phyloP scores from a whole-genome alignment of 2,329 filamentous ascomycete genomes.

The Fusarium sambucinum region DNA sequence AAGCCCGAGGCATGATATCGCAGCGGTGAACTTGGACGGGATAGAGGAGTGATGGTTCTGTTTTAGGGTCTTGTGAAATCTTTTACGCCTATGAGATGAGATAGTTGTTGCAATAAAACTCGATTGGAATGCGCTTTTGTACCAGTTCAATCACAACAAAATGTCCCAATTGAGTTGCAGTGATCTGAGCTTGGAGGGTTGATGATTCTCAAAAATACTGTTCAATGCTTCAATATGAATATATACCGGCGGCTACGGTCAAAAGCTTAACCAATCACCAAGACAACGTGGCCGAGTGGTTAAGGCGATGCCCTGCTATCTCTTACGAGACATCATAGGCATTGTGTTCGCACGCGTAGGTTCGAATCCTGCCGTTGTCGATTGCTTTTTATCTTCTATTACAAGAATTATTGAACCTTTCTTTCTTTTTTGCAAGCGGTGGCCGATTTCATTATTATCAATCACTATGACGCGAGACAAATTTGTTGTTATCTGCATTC shows the following conservation, averaged over 20 bases:
- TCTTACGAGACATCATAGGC: constrained; percentile 19
- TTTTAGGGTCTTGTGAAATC: neutral
- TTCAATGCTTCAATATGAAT: too few relatives aligned
- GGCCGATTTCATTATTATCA: too few relatives aligned
- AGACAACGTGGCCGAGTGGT: constrained; percentile 30
- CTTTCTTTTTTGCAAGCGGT: too few relatives aligned
- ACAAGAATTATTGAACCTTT: too few relatives aligned
- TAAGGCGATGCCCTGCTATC: constrained; percentile 32
- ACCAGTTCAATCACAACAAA: too few relatives aligned
- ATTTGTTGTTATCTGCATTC: neutral
- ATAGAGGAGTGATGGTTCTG: neutral
- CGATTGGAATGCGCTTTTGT: too few relatives aligned
- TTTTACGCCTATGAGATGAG: accelerated
- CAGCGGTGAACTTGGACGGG: neutral
- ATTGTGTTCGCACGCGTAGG: constrained; percentile 28
- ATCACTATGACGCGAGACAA: too few relatives aligned
- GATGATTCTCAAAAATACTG: neutral
- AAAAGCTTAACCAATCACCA: neutral
- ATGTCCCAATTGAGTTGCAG: too few relatives aligned
- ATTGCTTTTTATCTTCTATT: neutral
- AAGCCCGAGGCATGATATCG: constrained; percentile 25
- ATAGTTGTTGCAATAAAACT: neutral
- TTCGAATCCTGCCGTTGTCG: constrained; percentile 26
- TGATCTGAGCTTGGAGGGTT: too few relatives aligned
- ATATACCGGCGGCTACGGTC: too few relatives aligned